Conservation (phyloP, 495 filamentous ascomycete genomes). For the Cercophora samala region DNA sequence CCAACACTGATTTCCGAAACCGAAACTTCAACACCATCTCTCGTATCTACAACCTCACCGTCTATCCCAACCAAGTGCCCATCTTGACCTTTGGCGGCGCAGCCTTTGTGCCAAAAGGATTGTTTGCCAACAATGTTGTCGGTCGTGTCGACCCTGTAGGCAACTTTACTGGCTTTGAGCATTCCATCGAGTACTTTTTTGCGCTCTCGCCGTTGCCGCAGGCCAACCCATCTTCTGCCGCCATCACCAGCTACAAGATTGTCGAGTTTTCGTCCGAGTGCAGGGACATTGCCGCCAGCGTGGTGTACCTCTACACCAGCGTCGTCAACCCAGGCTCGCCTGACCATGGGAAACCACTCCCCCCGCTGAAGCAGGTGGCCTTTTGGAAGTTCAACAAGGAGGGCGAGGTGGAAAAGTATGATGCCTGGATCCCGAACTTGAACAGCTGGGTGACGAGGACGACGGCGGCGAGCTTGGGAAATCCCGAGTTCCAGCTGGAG, state of each 20-base stretch:
- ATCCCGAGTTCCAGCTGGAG: slow-evolving; percentile 24
- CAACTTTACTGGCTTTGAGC: slow-evolving; percentile 37
- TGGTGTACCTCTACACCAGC: slow-evolving; percentile 38
- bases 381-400: slow-evolving; percentile 37
- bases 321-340: slow-evolving; percentile 29
- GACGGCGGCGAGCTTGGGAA: slow-evolving; percentile 21
- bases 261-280: slow-evolving; percentile 36
- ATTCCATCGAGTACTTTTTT: slow-evolving; percentile 43
- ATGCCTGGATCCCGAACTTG: slow-evolving; percentile 40
- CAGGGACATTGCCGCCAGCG: slow-evolving; percentile 33
- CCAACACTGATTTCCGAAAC: slow-evolving; percentile 13
- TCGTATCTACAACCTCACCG: slow-evolving; percentile 41
- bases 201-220: slow-evolving; percentile 36
- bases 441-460: slow-evolving; percentile 30
- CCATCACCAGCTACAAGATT: slow-evolving; percentile 35
- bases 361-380: slow-evolving; percentile 37
- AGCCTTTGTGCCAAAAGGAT: slow-evolving; percentile 31
- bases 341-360: slow-evolving; percentile 28
- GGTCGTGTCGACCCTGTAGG: slow-evolving; percentile 39
- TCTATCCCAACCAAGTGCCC: slow-evolving; percentile 41
- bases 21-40: slow-evolving; percentile 41
- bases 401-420: slow-evolving; percentile 37
- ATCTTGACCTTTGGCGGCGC: slow-evolving; percentile 31
- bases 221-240: slow-evolving; percentile 25
- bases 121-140: slow-evolving; percentile 37